Evolutionary conservation across 441 rosid species (phyloP).

Genomic region (Pelargonium myrrhifolium): DNA sequence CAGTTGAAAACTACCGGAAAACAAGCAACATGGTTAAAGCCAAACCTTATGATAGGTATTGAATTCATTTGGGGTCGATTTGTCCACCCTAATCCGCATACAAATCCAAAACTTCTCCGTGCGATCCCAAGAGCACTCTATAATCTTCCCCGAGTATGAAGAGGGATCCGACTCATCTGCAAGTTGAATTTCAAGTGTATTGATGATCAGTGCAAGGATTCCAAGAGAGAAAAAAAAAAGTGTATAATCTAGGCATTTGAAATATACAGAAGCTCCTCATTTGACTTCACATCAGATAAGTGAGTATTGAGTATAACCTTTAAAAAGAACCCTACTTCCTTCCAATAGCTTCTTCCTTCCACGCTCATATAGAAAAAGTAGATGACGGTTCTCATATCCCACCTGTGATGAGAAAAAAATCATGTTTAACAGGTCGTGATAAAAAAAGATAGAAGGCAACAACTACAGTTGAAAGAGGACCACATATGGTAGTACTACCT

Average conservation of each 20-base stretch:
- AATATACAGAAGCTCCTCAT: too few relatives aligned
- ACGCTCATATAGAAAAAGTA: conserved; percentile 61
- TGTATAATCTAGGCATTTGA: too few relatives aligned
- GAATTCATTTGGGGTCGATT: conserved; percentile 74
- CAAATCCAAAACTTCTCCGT: conserved; percentile 63
- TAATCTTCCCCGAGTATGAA: conserved; percentile 73
- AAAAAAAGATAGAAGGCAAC: background rate
- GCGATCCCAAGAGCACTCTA: conserved; percentile 80
- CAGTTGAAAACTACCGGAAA: background rate
- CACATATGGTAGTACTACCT: conserved; percentile 34
- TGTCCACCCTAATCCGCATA: conserved; percentile 82
- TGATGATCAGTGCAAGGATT: too few relatives aligned
- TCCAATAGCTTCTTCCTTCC: conserved; percentile 86
- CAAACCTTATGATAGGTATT: conserved; percentile 82
- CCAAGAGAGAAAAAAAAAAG: too few relatives aligned
- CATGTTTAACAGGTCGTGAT: conserved; percentile 15
- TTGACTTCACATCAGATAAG: background rate
- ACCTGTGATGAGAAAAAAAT: conserved; percentile 29
- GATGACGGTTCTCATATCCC: conserved; percentile 51
- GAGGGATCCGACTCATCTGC: conserved; percentile 74
- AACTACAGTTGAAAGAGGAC: conserved; percentile 9
- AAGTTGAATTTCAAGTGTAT: background rate
- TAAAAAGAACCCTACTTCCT: conserved; percentile 58
- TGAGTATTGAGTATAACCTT: conserved; percentile 37
- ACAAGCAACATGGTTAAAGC: background rate